Base-by-base conservation (phyloP, 1,139 yeast species). In the Diutina neorugosa region DNA sequence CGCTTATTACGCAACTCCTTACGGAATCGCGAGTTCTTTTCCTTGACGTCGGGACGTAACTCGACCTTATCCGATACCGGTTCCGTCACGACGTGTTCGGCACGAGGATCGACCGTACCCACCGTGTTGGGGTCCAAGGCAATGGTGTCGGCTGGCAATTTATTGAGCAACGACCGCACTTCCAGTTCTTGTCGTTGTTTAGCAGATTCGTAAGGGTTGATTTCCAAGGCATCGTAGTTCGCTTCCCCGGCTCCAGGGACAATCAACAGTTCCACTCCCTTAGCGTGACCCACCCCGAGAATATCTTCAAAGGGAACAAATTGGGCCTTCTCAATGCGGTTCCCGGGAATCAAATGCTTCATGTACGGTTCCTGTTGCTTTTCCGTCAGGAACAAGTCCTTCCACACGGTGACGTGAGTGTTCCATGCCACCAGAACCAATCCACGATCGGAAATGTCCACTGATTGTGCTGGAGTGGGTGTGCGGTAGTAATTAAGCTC, bases 241-340 rank as follows among this genome's bases (percentile, higher is more conserved):
- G 98, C 97, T 70, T 94, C 98, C 73, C 98, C 99, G 52, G 98
- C 75, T 44, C 99, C 99, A 43, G 99, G 98, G 55, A 93, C 78
- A 59, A 94, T 86, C 55, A 94, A 63, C 21, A 94, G 85, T 25
- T 85, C 80, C 54, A 90, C 76, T 23, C 98, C 97, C 14, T 72
- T 69, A 52, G 80, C 76, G 64, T 90, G 96, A 2, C 98, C 98
- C 8, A 86, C 80, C 20, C 97, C 96, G 34, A 94, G 74, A 21
- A 93, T 76, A 86, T 94, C 99, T 70, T 94, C 99, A 67, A 84
- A 93, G 14, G 99, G 99, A 27, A 93, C 95, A 65, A 85, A 90
- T 61, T 77, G 78, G 37, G 83, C 71, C 56, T 78, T 80, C 60
- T 81, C 83, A 19, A 89, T 76, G 59, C 79, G 82, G 37, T 89